Conservation (phyloP, 352 stramenopile species). For the Blastocystis sp. region DNA sequence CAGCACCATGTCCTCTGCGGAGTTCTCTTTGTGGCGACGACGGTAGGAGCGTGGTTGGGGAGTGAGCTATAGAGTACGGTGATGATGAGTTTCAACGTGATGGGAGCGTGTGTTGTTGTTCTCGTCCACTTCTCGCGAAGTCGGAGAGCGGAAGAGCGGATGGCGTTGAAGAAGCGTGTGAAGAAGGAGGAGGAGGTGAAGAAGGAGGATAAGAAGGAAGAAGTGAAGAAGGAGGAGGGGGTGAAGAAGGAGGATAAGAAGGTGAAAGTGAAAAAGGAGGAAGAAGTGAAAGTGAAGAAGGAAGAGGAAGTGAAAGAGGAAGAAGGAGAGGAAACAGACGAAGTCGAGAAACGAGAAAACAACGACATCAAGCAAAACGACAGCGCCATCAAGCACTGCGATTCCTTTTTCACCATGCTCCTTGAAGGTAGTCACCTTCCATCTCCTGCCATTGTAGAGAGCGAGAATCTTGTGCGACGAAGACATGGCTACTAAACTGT, state of each 20-base stretch:
- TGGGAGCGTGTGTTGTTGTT: background rate
- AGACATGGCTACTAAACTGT: too few species aligned
- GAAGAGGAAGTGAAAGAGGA: background rate
- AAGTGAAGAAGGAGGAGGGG: background rate
- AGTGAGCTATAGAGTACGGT: background rate
- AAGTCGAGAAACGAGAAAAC: too few species aligned
- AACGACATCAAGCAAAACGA: too few species aligned
- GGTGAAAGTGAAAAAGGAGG: background rate
- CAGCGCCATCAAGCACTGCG: too few species aligned
- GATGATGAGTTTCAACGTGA: background rate
- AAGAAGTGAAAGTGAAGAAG: background rate
- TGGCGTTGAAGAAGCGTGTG: background rate
- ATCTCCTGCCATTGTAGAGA: too few species aligned
- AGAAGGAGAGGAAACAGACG: too few species aligned
- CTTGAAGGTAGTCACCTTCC: too few species aligned
- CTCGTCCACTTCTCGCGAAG: background rate
- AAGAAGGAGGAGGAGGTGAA: background rate
- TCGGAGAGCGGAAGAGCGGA: background rate
- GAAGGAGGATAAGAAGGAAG: background rate
- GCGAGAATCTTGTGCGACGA: too few species aligned
- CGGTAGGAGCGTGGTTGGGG: background rate
- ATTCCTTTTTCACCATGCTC: too few species aligned
- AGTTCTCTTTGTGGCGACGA: background rate
- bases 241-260: background rate
- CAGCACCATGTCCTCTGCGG: background rate